Evolutionary conservation across 306 rosid species (phyloP), one percentile per base, ranked within the genome.

Genomic region (Delonix regia): DNA sequence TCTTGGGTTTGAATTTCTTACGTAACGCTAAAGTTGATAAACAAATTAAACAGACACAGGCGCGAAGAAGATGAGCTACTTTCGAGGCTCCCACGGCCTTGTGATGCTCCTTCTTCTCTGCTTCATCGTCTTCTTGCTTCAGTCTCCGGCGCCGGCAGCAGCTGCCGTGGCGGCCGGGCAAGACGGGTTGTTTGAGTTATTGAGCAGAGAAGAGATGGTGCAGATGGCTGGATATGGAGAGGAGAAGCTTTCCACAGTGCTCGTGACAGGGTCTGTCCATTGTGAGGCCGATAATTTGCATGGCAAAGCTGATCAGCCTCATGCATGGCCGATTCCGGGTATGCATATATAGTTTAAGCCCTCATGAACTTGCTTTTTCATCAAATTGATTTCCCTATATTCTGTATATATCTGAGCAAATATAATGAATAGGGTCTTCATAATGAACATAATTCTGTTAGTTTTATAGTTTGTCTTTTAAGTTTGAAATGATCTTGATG

Each of bases 181-280:
- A 6, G 84, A 79, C 12, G 78, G 73, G 7, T 57, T 86, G 66
- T 68, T 84, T 2, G 89, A 82, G 45, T 65, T 81, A 59, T 73
- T 83, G 41, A 87, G 86, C 87, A 83, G 90, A 79, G 90, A 93
- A 5, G 97, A 95, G 41, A 71, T 87, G 81, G 85, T 84, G 81
- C 78, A 83, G 49, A 78, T 87, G 33, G 98, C 98, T 72, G 99
- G 99, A 41, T 93, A 95, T 84, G 98, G 99, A 69, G 97, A 95
- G 74, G 92, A 93, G 71, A 95, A 85, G 84, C 89, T 95, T 24
- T 95, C 99, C 70, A 95, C 98, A 0, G 99, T 95, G n/a, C 84
- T 95, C 9, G 81, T 95, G 39, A 86, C 92, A 13, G 99, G 98
- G 4, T 95, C 99, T 3, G 68, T 95, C 78, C 73, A 81, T 80